Percentiles rank a stretch among this genome's conserved stretches.
Evolutionary conservation across 2,329 filamentous ascomycete species (phyloP).

Genomic region (Neopestalotiopsis sp.): DNA sequence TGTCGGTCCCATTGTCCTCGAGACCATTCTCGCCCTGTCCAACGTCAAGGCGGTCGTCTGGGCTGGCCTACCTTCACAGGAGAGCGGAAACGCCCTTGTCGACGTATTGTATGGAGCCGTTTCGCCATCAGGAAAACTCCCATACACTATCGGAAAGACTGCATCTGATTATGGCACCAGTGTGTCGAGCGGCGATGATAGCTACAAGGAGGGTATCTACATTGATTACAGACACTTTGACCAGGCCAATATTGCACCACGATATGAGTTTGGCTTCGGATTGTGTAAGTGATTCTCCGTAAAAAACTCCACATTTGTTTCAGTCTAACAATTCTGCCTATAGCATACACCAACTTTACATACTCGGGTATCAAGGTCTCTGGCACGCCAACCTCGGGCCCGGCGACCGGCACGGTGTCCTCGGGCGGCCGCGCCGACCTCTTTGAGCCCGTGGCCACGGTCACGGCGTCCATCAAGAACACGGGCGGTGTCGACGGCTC

Average conservation of each 20-base stretch:
- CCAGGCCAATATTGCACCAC: conserved; percentile 57
- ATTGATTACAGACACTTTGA: conserved; percentile 71
- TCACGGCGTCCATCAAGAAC: conserved; percentile 43
- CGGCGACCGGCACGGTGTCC: conserved; percentile 41
- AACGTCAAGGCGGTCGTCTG: conserved; percentile 79
- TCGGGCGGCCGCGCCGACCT: conserved; percentile 48
- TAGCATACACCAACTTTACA: conserved; percentile 72
- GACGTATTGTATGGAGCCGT: conserved; percentile 72
- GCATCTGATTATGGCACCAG: conserved; percentile 49
- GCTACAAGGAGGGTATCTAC: conserved; percentile 63
- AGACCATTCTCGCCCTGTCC: conserved; percentile 63
- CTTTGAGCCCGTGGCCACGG: conserved; percentile 46
- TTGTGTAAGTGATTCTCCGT: conserved; percentile 46
- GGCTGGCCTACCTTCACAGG: conserved; percentile 76
- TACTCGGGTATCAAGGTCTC: conserved; percentile 55
- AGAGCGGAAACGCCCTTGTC: conserved; percentile 76
- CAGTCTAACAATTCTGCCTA: background rate
- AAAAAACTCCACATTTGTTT: background rate
- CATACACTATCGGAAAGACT: conserved; percentile 56
- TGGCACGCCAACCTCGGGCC: conserved; percentile 42
- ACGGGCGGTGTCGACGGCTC: conserved; percentile 42
- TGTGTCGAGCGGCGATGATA: conserved; percentile 47
- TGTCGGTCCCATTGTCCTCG: conserved; percentile 64
- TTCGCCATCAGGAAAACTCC: conserved; percentile 51
- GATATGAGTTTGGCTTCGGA: conserved; percentile 70